Percentiles rank a stretch among this genome's conserved stretches.
These are phyloP conservation scores for Aspergillus brunneoviolaceus DNA, from an alignment of 2,329 filamentous ascomycete genomes.

Conservation along the genomic window DNA sequence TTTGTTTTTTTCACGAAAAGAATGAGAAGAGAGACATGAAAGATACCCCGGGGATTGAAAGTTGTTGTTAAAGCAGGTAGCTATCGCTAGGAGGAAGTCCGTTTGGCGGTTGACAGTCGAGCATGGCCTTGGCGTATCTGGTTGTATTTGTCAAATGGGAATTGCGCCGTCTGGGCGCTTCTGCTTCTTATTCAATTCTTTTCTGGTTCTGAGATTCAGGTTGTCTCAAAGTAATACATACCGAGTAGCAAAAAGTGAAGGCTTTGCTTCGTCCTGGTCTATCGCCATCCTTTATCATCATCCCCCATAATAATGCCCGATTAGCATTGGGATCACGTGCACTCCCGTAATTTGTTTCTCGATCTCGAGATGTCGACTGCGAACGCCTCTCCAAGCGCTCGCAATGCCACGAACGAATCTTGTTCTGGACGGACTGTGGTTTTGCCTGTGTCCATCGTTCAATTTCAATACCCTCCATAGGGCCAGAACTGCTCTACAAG, in stretches of 20 bases:
- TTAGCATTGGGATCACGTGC: slow-evolving; percentile 19
- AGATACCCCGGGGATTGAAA: slow-evolving; percentile 36
- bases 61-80: slow-evolving; percentile 21
- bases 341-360: not conserved
- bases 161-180: slow-evolving; percentile 23
- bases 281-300: not conserved
- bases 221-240: too few relatives aligned
- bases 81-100: slow-evolving; percentile 28
- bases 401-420: slow-evolving; percentile 36
- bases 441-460: slow-evolving; percentile 43
- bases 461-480: slow-evolving; percentile 20
- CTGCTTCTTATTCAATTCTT: slow-evolving; percentile 11
- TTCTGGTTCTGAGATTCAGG: not conserved
- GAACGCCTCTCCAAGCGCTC: slow-evolving; percentile 15
- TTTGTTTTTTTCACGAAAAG: not conserved
- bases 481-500: slow-evolving; percentile 12
- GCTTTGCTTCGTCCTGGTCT: too few relatives aligned
- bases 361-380: not conserved
- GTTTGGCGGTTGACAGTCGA: slow-evolving; percentile 32
- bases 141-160: slow-evolving; percentile 34
- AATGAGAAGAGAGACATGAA: slow-evolving; percentile 21
- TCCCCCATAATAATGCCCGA: not conserved
- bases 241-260: too few relatives aligned
- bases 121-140: slow-evolving; percentile 44
- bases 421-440: slow-evolving; percentile 42